Evolutionary conservation across 495 filamentous ascomycete species (phyloP), one percentile per base, ranked within the genome.

Genomic region (Penicillium alfredii): DNA sequence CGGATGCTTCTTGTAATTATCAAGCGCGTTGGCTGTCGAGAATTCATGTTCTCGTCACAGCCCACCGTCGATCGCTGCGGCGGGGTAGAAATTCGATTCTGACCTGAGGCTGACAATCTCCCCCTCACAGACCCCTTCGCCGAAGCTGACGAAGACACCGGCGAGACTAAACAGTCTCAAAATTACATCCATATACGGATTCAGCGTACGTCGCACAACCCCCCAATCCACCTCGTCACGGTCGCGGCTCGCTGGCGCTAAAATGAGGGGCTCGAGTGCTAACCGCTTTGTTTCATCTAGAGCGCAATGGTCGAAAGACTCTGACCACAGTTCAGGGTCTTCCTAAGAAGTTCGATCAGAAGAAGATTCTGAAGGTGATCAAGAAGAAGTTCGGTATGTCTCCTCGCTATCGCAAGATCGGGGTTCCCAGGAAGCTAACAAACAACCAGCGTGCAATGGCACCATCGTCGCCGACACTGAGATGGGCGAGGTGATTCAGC

Each of bases 261-360:
- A 34, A 35, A 46, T 39, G 32, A 38, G 28, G 8, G 33, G 24
- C 31, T 25, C 8, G 8, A n/a, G 40, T 46, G 26, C 56, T 63
- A 53, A 65, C 35, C 15, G 15, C 19, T 30, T 13, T 35, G 25
- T 35, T 35, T 44, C 31, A 27, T 34, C 41, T 62, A 97, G 92
- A 97, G 79, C 93, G 92, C 71, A 98, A 97, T 97, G 92, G 92
- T 82, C 93, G 93, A 67, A 98, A 98, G 80, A 97, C 92, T 70
- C 79, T 98, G 86, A 98, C 92, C 47, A 98, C 92, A 50, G 88
- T 97, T 50, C 89, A 97, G 77, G 92, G 92, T 66, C 79, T 98
- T 46, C 88, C 92, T 38, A 88, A 88, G 76, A 94, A 94, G 63
- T 96, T 94, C 63, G 90, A 94, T 69, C 88, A 88, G 69, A 97